phyloP scores from a whole-genome alignment of 257 asterid species.

The Fraxinus cuspidata region DNA sequence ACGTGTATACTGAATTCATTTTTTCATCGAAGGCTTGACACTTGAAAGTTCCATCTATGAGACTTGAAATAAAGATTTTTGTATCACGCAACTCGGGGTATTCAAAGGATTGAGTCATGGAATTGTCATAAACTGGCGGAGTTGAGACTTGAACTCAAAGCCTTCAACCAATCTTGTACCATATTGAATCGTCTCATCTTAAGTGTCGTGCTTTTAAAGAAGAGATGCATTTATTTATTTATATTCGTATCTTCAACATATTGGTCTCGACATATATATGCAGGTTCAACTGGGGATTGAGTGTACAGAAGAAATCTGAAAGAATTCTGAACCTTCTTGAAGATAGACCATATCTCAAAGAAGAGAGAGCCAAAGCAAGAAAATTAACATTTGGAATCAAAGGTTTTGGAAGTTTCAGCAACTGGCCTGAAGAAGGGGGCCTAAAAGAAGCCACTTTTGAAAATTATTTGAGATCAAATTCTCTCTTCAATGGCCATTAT shows the following conservation, averaged over 20 bases:
- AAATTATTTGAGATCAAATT: slow-evolving; percentile 28
- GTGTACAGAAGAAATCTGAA: slow-evolving; percentile 60
- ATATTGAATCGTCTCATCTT: too few species aligned
- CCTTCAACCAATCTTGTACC: too few species aligned
- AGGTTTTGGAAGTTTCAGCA: slow-evolving; percentile 72
- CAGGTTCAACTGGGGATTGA: slow-evolving; percentile 84
- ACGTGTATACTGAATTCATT: too few species aligned
- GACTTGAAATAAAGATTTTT: too few species aligned
- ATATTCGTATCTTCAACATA: not conserved
- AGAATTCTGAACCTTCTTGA: slow-evolving; percentile 50
- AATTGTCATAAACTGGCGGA: too few species aligned
- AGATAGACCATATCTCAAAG: slow-evolving; percentile 56
- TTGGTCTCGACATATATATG: not conserved
- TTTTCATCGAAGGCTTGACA: too few species aligned
- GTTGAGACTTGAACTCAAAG: too few species aligned
- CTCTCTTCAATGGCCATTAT: slow-evolving; percentile 27
- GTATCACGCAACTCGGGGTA: too few species aligned
- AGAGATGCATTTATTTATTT: not conserved
- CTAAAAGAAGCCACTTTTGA: not conserved
- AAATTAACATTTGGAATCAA: slow-evolving; percentile 65
- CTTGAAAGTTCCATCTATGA: too few species aligned
- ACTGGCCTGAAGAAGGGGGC: slow-evolving; percentile 16
- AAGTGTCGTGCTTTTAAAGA: too few species aligned
- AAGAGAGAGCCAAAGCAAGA: slow-evolving; percentile 65
- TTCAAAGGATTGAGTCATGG: too few species aligned